Base-by-base conservation (phyloP, 2,329 filamentous ascomycete species). In the Beauveria caledonica region DNA sequence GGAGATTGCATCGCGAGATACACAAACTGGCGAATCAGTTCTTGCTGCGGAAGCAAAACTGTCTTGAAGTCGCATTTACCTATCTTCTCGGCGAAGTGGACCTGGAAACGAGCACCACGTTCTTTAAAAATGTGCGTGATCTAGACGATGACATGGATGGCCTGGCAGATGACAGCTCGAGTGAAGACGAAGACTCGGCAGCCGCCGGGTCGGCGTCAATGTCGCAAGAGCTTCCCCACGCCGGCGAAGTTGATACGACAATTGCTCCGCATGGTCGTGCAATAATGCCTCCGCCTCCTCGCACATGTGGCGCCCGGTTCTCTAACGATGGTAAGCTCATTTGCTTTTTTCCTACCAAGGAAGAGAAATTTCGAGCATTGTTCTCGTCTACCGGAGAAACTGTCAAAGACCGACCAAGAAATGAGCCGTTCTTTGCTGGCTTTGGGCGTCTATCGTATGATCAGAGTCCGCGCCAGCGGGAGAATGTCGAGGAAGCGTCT, bases 161-260 rank as follows among this genome's bases (percentile, higher is more conserved):
- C 3, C 72, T 85, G 40, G 80, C 77, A 33, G 88, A 89, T 61
- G 90, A 94, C 64, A 93, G 90, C 65, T 97, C 91, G 3, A 95
- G 89, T 67, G 89, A 92, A 64, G 90, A 92, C 23, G 77, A 77
- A 50, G 77, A 80, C 25, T 80, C 82, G 11, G 77, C 78, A 0
- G 70, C 78, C 2, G 79, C 80, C 3, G 80, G 78, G 19, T 82
- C 80, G 9, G 80, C 78, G 13, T 80, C 81, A 58, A 83, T 86
- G 80, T 86, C 84, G 7, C 83, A 86, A 64, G 84, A 86, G 64
- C 74, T 86, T 23, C 78, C 77, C 48, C 77, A 78, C 9, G 83
- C 80, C 62, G 76, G 75, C 23, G 81, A 84, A 53, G 74, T 78
- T 4, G 82, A 82, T 48, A 78, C 78, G 5, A 79, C 80, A 2